Percentiles rank a stretch among this genome's conserved stretches.
Evolutionary conservation across 2,329 filamentous ascomycete species (phyloP).

Genomic region (Ambrosiella beaveri): DNA sequence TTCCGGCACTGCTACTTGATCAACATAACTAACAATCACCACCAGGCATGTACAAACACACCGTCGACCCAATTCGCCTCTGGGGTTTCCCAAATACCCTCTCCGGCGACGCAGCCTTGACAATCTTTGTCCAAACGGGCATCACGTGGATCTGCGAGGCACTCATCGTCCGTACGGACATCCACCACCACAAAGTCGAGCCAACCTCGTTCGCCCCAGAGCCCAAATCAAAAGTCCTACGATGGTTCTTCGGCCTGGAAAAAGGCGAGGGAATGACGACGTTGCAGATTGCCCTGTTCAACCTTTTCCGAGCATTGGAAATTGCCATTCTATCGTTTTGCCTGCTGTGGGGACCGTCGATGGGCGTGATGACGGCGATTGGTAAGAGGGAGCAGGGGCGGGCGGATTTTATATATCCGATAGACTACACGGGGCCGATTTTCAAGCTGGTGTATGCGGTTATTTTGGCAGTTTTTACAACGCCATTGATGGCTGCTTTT

Average conservation of each 20-base stretch:
- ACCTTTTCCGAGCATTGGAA: conserved; percentile 24
- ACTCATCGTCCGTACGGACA: conserved; percentile 29
- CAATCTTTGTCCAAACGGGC: conserved; percentile 32
- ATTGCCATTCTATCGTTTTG: conserved; percentile 23
- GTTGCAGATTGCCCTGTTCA: conserved; percentile 25
- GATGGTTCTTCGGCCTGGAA: conserved; percentile 30
- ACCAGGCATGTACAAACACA: conserved; percentile 29
- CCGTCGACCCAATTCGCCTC: conserved; percentile 25
- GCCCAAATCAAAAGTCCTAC: conserved; percentile 21
- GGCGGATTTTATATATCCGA: conserved; percentile 27
- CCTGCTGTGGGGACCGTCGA: conserved; percentile 26
- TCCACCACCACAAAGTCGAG: conserved; percentile 27
- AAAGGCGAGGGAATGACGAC: conserved; percentile 14
- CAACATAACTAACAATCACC: background rate
- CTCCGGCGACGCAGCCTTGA: conserved; percentile 31
- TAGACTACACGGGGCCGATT: conserved; percentile 28
- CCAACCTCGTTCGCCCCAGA: conserved; percentile 25
- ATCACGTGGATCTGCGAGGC: conserved; percentile 35
- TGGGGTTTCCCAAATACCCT: conserved; percentile 35
- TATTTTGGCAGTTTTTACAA: conserved; percentile 28
- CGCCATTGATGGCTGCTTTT: conserved; percentile 30
- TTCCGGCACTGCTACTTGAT: background rate
- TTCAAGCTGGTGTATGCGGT: conserved; percentile 34
- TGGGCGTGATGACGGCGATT: conserved; percentile 26
- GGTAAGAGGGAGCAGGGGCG: conserved; percentile 19